phyloP scores from a whole-genome alignment of 2,329 filamentous ascomycete species.

The Aspergillus sp. region DNA sequence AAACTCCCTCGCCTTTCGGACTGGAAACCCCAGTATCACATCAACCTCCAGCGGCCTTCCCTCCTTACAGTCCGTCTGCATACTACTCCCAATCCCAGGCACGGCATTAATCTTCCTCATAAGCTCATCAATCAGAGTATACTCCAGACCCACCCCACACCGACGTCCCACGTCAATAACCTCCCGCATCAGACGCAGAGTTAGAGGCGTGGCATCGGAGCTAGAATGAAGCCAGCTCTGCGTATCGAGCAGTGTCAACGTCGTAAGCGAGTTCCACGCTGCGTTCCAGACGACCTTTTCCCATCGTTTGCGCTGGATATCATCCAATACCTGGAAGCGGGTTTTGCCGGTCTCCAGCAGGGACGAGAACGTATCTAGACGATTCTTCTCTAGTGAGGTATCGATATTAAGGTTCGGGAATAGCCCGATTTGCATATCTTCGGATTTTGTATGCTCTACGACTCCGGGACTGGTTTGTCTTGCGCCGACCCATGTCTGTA shows the following conservation, averaged over 20 bases:
- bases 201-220: slow-evolving; percentile 37
- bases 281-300: slow-evolving; percentile 44
- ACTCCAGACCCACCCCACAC: slow-evolving; percentile 38
- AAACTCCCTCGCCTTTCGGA: slow-evolving; percentile 40
- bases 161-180: slow-evolving; percentile 41
- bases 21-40: slow-evolving; percentile 46
- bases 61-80: slow-evolving; percentile 45
- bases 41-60: slow-evolving; percentile 47
- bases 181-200: slow-evolving; percentile 43
- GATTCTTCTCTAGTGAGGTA: slow-evolving; percentile 14
- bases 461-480: slow-evolving; percentile 51
- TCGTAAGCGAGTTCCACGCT: slow-evolving; percentile 44
- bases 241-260: slow-evolving; percentile 44
- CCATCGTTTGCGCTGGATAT: slow-evolving; percentile 41
- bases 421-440: slow-evolving; percentile 57
- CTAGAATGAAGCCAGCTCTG: slow-evolving; percentile 45
- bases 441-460: slow-evolving; percentile 52
- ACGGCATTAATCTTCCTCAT: slow-evolving; percentile 42
- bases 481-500: slow-evolving; percentile 52
- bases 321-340: slow-evolving; percentile 31
- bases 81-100: slow-evolving; percentile 44
- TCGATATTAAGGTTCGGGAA: slow-evolving; percentile 45
- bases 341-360: slow-evolving; percentile 47
- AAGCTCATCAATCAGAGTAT: slow-evolving; percentile 39
- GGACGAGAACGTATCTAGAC: slow-evolving; percentile 43